Evolutionary conservation across 371 early-diverging fungal genomes (phyloP), one percentile per base, ranked within the genome.

Genomic region (Rhizomucor pusillus): DNA sequence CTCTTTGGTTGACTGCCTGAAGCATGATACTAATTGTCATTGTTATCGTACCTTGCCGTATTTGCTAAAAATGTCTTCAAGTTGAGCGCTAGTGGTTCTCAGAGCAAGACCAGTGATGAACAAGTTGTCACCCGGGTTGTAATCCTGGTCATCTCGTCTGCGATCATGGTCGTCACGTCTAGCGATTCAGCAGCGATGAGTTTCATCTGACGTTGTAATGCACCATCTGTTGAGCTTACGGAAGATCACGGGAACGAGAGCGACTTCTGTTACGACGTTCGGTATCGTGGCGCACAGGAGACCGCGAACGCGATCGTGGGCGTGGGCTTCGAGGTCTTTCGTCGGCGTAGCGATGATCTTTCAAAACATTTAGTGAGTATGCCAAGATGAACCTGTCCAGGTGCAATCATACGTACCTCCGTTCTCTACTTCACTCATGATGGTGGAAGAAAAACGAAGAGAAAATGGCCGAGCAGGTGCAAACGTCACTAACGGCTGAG

Each of bases 101-200:
- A 61, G 52, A 39, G 86, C 72, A 19, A 92, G 79, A 25, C 88
- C 87, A 41, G 87, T 87, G 45, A 92, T 85, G 62, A 86, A 90
- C 46, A 92, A 69, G 59, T 90, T 92, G 66, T 83, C 87, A 29
- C 91, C 90, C 49, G 90, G 86, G 60, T 91, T 89, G 50, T 60
- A 47, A 52, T 75, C 77, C 16, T 60, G 66, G 45, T 63, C 69
- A 9, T 62, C 57, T 14, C 57, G 57, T 13, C 61, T 63, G 47
- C 5, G 47, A 37, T 43, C 5, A 51, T 29, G 29, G 5, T 29
- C 29, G 7, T 29, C 29, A 29, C 29, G 29, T 29, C 29, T 41
- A 37, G 3, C 41, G 11, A 14, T 41, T 43, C 40, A 47, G 39
- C 46, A 58, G 18, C 35, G 25, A 25, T 20, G 14, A 22, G 46